phyloP scores from a whole-genome alignment of 148 eudicot genomes.

The Nepenthes mirabilis region DNA sequence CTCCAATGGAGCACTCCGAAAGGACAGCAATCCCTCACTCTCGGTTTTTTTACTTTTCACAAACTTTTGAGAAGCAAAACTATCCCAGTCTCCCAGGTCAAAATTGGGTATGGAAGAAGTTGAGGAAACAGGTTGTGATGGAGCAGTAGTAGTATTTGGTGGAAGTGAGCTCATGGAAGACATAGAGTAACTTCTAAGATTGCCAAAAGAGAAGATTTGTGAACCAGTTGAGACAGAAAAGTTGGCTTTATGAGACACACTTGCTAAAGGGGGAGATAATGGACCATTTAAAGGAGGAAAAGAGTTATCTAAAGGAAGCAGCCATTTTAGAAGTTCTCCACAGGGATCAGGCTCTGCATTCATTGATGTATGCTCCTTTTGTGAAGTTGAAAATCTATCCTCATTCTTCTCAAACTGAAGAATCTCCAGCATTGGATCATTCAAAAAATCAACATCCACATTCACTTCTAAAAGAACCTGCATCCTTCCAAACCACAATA shows the following conservation, averaged over 20 bases:
- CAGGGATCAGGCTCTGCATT: slow-evolving; percentile 40
- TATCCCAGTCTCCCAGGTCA: slow-evolving; percentile 81
- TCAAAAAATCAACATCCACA: slow-evolving; percentile 66
- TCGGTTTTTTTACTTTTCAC: slow-evolving; percentile 39
- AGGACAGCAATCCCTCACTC: slow-evolving; percentile 66
- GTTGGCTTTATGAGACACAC: slow-evolving; percentile 39
- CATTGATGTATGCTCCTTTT: slow-evolving; percentile 21
- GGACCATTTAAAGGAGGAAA: slow-evolving; percentile 38
- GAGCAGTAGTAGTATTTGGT: slow-evolving; percentile 21
- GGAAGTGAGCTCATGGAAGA: slow-evolving; percentile 51
- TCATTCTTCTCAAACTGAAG: slow-evolving; percentile 86
- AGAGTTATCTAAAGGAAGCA: slow-evolving; percentile 87
- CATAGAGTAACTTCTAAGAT: slow-evolving; percentile 98
- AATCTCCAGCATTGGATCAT: slow-evolving; percentile 75
- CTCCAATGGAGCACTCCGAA: slow-evolving; percentile 82
- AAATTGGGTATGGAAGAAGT: slow-evolving; percentile 29
- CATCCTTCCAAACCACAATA: slow-evolving; percentile 81
- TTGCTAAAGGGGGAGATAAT: slow-evolving; percentile 52
- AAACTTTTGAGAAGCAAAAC: slow-evolving; percentile 46
- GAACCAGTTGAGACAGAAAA: slow-evolving; percentile 64
- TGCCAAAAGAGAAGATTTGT: slow-evolving; percentile 73
- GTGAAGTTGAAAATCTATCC: slow-evolving; percentile 20
- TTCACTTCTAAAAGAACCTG: slow-evolving; percentile 97
- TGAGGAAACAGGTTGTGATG: slow-evolving; percentile 30
- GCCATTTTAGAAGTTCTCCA: slow-evolving; percentile 78